These are phyloP conservation scores for Aspergillus cejpii DNA, from an alignment of 2,329 filamentous ascomycete genomes.

Conservation along the genomic window DNA sequence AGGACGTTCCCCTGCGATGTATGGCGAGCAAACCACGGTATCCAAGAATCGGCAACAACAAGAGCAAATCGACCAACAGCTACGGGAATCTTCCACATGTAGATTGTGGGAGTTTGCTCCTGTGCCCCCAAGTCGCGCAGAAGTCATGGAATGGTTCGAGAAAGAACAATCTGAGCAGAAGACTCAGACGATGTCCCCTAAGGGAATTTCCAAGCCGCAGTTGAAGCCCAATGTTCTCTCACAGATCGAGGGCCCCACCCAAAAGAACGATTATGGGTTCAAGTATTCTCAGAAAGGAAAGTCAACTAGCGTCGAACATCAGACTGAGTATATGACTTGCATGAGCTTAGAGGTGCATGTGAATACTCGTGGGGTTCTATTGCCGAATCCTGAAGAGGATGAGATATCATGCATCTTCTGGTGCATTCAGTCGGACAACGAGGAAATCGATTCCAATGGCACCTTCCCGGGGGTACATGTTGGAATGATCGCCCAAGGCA, in stretches of 20 bases:
- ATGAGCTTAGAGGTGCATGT: constrained; percentile 93
- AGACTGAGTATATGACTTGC: constrained; percentile 89
- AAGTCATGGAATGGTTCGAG: constrained; percentile 64
- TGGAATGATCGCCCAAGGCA: constrained; percentile 67
- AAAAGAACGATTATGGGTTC: constrained; percentile 72
- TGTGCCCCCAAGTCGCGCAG: constrained; percentile 61
- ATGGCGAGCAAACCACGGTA: constrained; percentile 47
- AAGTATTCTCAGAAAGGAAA: constrained; percentile 74
- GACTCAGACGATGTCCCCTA: constrained; percentile 2
- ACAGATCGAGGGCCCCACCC: constrained; percentile 84
- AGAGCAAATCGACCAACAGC: constrained; percentile 46
- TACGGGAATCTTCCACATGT: constrained; percentile 55
- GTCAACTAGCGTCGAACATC: constrained; percentile 70
- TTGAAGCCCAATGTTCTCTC: constrained; percentile 49
- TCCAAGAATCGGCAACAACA: constrained; percentile 48
- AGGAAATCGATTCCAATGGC: constrained; percentile 47
- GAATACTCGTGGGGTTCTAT: constrained; percentile 71
- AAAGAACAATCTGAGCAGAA: constrained; percentile 23
- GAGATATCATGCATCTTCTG: constrained; percentile 85
- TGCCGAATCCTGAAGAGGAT: constrained; percentile 86
- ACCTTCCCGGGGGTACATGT: constrained; percentile 49
- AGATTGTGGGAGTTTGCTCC: constrained; percentile 69
- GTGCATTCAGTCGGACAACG: constrained; percentile 73
- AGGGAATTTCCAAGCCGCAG: constrained; percentile 13
- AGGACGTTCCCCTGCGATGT: constrained; percentile 51